These are phyloP conservation scores for Amaranthus palmeri DNA, from an alignment of 148 eudicot species.

Conservation along the genomic window DNA sequence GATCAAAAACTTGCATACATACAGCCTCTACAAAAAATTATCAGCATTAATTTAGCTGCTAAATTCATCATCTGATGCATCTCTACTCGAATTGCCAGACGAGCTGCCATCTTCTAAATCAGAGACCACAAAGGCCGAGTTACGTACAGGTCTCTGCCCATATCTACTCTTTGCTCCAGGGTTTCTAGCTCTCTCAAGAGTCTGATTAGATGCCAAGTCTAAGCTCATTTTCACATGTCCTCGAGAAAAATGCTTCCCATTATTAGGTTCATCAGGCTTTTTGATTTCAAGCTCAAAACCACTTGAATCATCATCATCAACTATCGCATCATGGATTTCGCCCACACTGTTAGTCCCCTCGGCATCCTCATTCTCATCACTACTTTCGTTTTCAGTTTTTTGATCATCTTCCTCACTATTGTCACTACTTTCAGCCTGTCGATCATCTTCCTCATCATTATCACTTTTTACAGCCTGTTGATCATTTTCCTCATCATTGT, in stretches of 20 bases:
- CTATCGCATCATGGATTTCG: background rate
- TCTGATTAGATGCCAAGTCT: slow-evolving; percentile 28
- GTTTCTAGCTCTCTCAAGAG: slow-evolving; percentile 28
- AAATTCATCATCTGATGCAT: slow-evolving; percentile 19
- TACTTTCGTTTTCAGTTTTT: slow-evolving; percentile 13
- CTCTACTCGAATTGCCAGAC: slow-evolving; percentile 22
- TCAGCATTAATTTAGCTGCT: slow-evolving; percentile 23
- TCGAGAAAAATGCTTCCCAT: slow-evolving; percentile 11
- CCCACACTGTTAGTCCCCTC: background rate
- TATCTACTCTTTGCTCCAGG: slow-evolving; percentile 48
- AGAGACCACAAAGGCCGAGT: slow-evolving; percentile 43
- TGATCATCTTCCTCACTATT: slow-evolving; percentile 7
- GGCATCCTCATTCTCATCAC: slow-evolving; percentile 21
- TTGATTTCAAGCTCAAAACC: slow-evolving; percentile 27
- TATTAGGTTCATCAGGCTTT: slow-evolving; percentile 14
- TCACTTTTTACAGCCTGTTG: slow-evolving; percentile 15
- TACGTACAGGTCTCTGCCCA: slow-evolving; percentile 62
- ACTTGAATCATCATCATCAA: slow-evolving; percentile 23
- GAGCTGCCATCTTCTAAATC: slow-evolving; percentile 58
- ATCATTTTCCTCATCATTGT: slow-evolving; percentile 20
- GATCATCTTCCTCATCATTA: slow-evolving; percentile 16
- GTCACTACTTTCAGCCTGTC: slow-evolving; percentile 16
- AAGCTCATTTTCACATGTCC: slow-evolving; percentile 36
- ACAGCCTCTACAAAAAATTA: slow-evolving; percentile 22
- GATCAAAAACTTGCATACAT: slow-evolving; percentile 12